Percentiles rank a stretch among this genome's conserved stretches.
phyloP scores from a whole-genome alignment of 768 basidiomycete species.

The Termitomyces eurrhizus region DNA sequence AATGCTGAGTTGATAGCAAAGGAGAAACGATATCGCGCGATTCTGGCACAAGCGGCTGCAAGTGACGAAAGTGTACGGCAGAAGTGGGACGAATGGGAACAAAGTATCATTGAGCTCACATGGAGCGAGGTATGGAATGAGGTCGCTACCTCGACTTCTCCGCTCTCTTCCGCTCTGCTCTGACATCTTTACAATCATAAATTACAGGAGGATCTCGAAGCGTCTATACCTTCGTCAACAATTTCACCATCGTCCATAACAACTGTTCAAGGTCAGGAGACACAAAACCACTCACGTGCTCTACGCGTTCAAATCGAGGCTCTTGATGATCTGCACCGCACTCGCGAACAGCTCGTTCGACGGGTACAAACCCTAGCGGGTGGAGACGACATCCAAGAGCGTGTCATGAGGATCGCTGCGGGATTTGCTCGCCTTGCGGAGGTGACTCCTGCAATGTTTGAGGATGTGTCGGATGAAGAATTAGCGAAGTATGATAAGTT shows the following conservation, averaged over 20 bases:
- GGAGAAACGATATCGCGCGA: slow-evolving; percentile 65
- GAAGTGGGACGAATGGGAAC: slow-evolving; percentile 91
- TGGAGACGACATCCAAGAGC: slow-evolving; percentile 69
- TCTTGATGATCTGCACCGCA: slow-evolving; percentile 66
- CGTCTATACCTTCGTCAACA: slow-evolving; percentile 66
- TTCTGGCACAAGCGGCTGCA: slow-evolving; percentile 64
- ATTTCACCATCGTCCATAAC: slow-evolving; percentile 24
- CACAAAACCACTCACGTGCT: slow-evolving; percentile 61
- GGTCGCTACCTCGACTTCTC: not conserved
- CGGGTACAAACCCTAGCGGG: slow-evolving; percentile 60
- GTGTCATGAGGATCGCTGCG: slow-evolving; percentile 62
- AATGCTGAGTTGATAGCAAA: slow-evolving; percentile 71
- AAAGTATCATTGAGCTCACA: slow-evolving; percentile 63
- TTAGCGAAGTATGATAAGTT: slow-evolving; percentile 79
- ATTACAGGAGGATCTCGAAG: slow-evolving; percentile 61
- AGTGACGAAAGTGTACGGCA: slow-evolving; percentile 75
- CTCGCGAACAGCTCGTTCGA: slow-evolving; percentile 57
- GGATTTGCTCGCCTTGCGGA: slow-evolving; percentile 65
- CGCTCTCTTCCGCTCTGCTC: too few species aligned
- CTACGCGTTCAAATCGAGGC: slow-evolving; percentile 75
- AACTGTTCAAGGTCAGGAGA: slow-evolving; percentile 41
- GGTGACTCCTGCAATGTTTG: slow-evolving; percentile 84
- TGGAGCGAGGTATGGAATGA: slow-evolving; percentile 51
- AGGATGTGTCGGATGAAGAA: slow-evolving; percentile 75
- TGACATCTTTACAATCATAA: not conserved